phyloP scores from a whole-genome alignment of 2,329 filamentous ascomycete species.

The Aspergillus floridensis region DNA sequence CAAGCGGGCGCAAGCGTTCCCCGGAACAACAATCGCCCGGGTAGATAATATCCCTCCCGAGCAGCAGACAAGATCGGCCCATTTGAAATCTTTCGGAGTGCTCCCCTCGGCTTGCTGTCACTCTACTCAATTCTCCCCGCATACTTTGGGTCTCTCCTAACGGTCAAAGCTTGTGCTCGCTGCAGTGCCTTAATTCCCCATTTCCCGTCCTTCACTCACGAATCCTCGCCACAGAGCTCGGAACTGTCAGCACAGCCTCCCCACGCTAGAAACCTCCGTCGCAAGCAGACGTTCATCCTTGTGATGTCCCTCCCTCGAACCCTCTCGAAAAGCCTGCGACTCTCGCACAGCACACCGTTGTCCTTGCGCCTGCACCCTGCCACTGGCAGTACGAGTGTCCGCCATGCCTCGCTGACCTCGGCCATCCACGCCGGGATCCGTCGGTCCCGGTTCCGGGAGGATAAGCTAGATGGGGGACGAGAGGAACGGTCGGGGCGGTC shows the following conservation, averaged over 20 bases:
- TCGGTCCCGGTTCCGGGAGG: constrained; percentile 31
- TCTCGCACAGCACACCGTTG: constrained; percentile 4
- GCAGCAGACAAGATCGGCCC: too few relatives aligned
- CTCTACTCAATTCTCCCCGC: neutral
- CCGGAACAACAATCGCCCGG: too few relatives aligned
- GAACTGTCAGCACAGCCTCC: too few relatives aligned
- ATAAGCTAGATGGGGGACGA: neutral
- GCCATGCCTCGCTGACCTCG: constrained; percentile 60
- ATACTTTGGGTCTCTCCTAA: neutral
- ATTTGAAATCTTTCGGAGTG: too few relatives aligned
- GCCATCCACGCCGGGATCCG: constrained; percentile 68
- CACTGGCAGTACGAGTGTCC: constrained; percentile 14
- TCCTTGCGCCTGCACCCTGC: constrained; percentile 17
- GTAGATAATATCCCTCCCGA: too few relatives aligned
- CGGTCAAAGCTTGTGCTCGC: neutral
- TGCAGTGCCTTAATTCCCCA: too few relatives aligned
- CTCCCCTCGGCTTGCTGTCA: too few relatives aligned
- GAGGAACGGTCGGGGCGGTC: neutral
- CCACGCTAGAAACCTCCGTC: neutral
- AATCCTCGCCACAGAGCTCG: too few relatives aligned
- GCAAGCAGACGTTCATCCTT: neutral
- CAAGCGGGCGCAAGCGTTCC: too few relatives aligned
- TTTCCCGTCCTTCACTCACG: too few relatives aligned
- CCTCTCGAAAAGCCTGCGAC: constrained; percentile 15
- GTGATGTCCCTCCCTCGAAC: constrained; percentile 1